Evolutionary conservation across 1,284 basidiomycete genomes (phyloP).

Genomic region (Sphagnurus paluster): DNA sequence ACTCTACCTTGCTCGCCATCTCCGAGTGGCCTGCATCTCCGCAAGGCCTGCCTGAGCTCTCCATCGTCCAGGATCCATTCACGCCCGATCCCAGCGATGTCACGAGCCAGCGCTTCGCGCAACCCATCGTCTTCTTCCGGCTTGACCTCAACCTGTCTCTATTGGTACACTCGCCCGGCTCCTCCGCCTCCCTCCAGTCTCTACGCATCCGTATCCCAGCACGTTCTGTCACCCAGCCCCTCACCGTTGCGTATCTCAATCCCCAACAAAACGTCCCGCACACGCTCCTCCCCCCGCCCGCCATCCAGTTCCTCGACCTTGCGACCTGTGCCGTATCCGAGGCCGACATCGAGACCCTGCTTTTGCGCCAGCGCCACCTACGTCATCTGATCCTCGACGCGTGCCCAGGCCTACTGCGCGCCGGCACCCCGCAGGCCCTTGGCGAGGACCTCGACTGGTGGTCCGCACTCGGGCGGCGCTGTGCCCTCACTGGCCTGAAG

Average conservation of each 20-base stretch:
- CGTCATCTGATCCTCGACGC: conserved; percentile 55
- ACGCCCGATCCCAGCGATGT: conserved; percentile 29
- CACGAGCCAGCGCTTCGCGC: conserved; percentile 55
- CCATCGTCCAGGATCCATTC: conserved; percentile 67
- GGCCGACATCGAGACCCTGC: conserved; percentile 49
- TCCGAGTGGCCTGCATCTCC: conserved; percentile 53
- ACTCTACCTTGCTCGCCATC: conserved; percentile 53
- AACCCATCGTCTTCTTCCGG: conserved; percentile 73
- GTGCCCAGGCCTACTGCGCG: conserved; percentile 43
- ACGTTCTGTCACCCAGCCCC: conserved; percentile 48
- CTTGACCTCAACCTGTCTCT: conserved; percentile 47
- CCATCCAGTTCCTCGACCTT: conserved; percentile 55
- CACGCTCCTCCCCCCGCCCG: conserved; percentile 26
- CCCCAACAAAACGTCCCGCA: neutral
- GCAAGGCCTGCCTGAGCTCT: conserved; percentile 42
- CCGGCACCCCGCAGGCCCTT: conserved; percentile 23
- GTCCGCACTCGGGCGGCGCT: conserved; percentile 52
- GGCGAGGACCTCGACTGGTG: conserved; percentile 43
- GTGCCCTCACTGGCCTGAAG: conserved; percentile 53
- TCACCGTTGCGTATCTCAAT: conserved; percentile 24
- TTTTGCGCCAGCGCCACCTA: conserved; percentile 44
- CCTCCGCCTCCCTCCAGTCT: conserved; percentile 38
- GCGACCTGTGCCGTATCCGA: conserved; percentile 54
- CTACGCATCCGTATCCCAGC: conserved; percentile 62
- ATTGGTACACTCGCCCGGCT: conserved; percentile 46